These are phyloP conservation scores for Camellia oleifera DNA, from an alignment of 179 eudicot species.

Conservation along the genomic window DNA sequence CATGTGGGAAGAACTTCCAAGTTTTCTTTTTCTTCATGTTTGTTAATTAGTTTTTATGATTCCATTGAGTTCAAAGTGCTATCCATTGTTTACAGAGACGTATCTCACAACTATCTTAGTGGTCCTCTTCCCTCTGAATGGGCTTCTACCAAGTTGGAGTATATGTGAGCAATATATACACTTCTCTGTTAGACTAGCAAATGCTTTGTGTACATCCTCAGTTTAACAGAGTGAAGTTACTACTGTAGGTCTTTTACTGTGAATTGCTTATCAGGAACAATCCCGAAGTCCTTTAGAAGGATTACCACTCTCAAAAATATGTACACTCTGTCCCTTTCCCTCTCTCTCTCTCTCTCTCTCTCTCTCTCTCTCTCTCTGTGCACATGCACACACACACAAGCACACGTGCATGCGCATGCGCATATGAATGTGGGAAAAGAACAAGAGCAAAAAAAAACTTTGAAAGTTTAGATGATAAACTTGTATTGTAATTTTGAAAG, in stretches of 20 bases:
- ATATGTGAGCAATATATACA: slow-evolving; percentile 34
- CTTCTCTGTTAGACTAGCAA: background rate
- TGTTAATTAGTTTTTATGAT: background rate
- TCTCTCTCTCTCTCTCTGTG: background rate
- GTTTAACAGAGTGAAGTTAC: background rate
- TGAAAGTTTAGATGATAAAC: background rate
- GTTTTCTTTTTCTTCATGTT: background rate
- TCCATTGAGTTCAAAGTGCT: background rate
- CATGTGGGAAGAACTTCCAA: slow-evolving; percentile 16
- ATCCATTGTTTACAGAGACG: slow-evolving; percentile 16
- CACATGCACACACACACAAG: background rate
- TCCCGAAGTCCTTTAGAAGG: slow-evolving; percentile 49
- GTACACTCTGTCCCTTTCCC: slow-evolving; percentile 26
- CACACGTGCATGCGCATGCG: background rate
- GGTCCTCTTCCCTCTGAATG: slow-evolving; percentile 35
- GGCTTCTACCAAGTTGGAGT: slow-evolving; percentile 45
- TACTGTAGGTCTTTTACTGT: slow-evolving; percentile 36
- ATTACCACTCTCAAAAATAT: slow-evolving; percentile 38
- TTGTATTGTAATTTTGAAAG: background rate
- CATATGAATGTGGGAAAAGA: background rate
- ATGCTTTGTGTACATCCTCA: background rate
- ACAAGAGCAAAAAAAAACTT: background rate
- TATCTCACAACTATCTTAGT: slow-evolving; percentile 26
- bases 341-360: background rate
- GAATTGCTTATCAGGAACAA: slow-evolving; percentile 51